phyloP scores from a whole-genome alignment of 306 rosid genomes.

The Pterocarpus santalinus region DNA sequence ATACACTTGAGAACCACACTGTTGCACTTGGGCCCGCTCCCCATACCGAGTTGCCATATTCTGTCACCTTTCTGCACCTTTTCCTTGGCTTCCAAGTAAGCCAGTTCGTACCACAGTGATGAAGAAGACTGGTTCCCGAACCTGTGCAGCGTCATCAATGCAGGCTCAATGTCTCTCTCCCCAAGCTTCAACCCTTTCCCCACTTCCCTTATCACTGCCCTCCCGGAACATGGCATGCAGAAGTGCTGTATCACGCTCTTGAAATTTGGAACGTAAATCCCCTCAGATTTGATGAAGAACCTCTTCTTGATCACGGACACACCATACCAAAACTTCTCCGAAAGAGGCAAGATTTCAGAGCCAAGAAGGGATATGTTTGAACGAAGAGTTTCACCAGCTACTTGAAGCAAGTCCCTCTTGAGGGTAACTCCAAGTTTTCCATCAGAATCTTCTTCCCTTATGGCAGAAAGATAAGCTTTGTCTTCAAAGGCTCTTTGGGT shows the following conservation, averaged over 20 bases:
- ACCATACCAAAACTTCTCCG: constrained; percentile 59
- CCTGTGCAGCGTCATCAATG: constrained; percentile 81
- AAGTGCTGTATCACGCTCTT: constrained; percentile 70
- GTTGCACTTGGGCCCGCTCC: constrained; percentile 80
- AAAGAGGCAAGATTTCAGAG: constrained; percentile 60
- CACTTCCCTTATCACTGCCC: constrained; percentile 61
- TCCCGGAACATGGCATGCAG: constrained; percentile 80
- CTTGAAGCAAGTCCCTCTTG: constrained; percentile 54
- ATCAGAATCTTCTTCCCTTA: constrained; percentile 72
- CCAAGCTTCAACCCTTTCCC: constrained; percentile 74
- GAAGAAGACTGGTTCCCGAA: constrained; percentile 89
- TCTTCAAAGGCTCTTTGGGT: constrained; percentile 78
- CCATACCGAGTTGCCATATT: constrained; percentile 83
- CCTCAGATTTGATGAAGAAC: constrained; percentile 53
- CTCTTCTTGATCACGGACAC: constrained; percentile 49
- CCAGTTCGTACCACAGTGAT: constrained; percentile 83
- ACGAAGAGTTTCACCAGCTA: constrained; percentile 73
- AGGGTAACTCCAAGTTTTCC: constrained; percentile 84
- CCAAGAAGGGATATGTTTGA: constrained; percentile 61
- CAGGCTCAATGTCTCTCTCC: constrained; percentile 70
- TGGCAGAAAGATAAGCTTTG: constrained; percentile 66
- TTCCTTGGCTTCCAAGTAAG: constrained; percentile 84
- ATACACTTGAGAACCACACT: constrained; percentile 67
- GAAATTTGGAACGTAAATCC: constrained; percentile 69
- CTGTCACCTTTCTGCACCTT: constrained; percentile 66